Percentiles rank a stretch among this genome's conserved stretches.
These are phyloP conservation scores for Tolypocladium guangdongense DNA, from an alignment of 2,329 filamentous ascomycete species.

Conservation along the genomic window DNA sequence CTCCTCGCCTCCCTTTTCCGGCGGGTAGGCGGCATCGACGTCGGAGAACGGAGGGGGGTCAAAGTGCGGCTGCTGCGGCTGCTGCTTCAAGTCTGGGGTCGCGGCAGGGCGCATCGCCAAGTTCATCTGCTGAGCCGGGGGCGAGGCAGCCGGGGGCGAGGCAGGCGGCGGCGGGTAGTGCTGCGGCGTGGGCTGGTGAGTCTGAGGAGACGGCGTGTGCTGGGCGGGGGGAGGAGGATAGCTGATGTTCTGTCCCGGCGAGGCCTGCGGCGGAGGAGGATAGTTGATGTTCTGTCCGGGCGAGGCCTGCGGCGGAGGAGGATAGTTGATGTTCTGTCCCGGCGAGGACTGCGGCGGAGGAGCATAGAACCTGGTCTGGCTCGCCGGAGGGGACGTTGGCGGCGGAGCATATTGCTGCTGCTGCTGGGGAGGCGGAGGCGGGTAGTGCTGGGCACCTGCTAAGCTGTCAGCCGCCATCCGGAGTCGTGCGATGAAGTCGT, in stretches of 20 bases:
- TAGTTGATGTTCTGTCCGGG: constrained; percentile 9
- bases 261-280: constrained; percentile 15
- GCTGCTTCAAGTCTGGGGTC: constrained; percentile 12
- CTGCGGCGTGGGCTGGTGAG: constrained; percentile 9
- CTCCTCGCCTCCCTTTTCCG: constrained; percentile 17
- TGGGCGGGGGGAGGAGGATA: constrained; percentile 22
- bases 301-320: constrained; percentile 14
- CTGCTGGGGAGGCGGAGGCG: constrained; percentile 24
- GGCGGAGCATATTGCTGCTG: constrained; percentile 33
- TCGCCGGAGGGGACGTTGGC: constrained; percentile 35
- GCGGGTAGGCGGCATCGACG: constrained; percentile 11
- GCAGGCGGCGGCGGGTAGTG: constrained; percentile 6
- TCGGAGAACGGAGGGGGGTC: constrained; percentile 13
- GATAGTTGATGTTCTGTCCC: constrained; percentile 11
- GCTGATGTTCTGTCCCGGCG: constrained; percentile 4
- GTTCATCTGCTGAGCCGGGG: constrained; percentile 10
- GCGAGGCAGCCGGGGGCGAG: constrained; percentile 10
- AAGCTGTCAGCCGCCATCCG: neutral
- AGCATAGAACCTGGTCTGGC: constrained; percentile 34
- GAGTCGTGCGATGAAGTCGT: neutral
- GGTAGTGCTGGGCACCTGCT: constrained; percentile 24
- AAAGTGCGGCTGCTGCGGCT: constrained; percentile 15
- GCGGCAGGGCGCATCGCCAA: constrained; percentile 14
- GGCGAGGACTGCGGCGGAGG: constrained; percentile 12
- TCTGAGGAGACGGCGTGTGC: constrained; percentile 19